Evolutionary conservation across 2,329 filamentous ascomycete genomes (phyloP), one percentile per base, ranked within the genome.

Genomic region (Exophiala lecanii-corni): DNA sequence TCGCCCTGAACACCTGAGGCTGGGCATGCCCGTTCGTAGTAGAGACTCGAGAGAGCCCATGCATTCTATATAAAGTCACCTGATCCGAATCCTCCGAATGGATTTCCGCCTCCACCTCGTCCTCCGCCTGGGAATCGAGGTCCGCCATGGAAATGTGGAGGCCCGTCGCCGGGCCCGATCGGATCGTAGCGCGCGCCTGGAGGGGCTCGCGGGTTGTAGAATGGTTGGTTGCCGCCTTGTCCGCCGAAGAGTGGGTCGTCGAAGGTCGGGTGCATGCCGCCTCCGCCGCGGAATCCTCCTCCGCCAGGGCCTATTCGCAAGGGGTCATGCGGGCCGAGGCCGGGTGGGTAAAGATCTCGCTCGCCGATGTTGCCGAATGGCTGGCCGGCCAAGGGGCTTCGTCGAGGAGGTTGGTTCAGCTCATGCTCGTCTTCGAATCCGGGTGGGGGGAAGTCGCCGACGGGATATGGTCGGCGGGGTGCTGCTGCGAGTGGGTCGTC

Each of bases 221-320:
- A 83, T 0, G 69, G 72, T 10, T 65, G 70, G 25, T 66, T 64
- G 2, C 71, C 64, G 5, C 61, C 69, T 71, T 73, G 65, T 0
- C 82, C 83, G 4, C 75, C 75, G 60, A 95, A 95, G 36, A 96
- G 65, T 5, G 87, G 88, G 59, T 97, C 89, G 56, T 95, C 88
- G 61, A 95, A 92, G 0, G 89, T 94, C 1, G 92, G 92, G 64
- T 96, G 86, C 92, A 98, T 98, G 1, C 92, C 92, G 9, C 84
- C 81, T 9, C 76, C 76, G 15, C 81, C 76, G 10, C 79, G 77
- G 4, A 80, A 64, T 0, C 78, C 75, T n/a, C 77, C 68, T 36
- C 77, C 73, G 17, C 74, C 72, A 20, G 78, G 77, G 5, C 81
- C 77, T 42, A 87, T 78, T 21, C 85, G 71, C 2, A 96, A 66